Conservation (phyloP, 306 rosid genomes). For the Gastrolobium bilobum region DNA sequence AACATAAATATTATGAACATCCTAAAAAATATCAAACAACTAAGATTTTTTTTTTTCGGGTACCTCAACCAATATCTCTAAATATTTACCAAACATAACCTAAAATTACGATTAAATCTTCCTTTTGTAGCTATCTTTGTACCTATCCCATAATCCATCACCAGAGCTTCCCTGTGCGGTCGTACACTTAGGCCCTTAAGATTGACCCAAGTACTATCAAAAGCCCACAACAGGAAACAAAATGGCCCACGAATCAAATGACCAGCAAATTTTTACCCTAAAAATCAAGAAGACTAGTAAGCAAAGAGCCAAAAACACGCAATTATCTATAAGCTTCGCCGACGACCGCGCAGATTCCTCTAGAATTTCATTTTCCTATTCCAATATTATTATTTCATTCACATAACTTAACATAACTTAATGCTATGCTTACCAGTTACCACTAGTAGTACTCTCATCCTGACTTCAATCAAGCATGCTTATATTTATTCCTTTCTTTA, state of each 20-base stretch:
- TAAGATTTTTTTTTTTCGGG: too few species aligned
- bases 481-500: background rate
- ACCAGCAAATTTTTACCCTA: slow-evolving; percentile 22
- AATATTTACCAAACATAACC: too few species aligned
- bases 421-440: background rate
- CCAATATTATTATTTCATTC: background rate
- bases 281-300: slow-evolving; percentile 12
- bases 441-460: background rate
- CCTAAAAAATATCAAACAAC: too few species aligned
- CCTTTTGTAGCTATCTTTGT: too few species aligned
- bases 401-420: background rate
- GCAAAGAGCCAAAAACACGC: slow-evolving; percentile 23
- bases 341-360: slow-evolving; percentile 13
- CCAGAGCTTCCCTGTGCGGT: background rate
- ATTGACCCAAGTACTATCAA: background rate
- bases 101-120: too few species aligned
- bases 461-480: background rate
- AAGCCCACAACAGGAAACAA: background rate
- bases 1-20: too few species aligned
- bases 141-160: too few species aligned
- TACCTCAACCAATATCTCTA: too few species aligned
- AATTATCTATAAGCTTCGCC: background rate
- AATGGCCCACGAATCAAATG: slow-evolving; percentile 33
- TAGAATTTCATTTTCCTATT: slow-evolving; percentile 25
- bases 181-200: background rate